These are phyloP conservation scores for Peronospora belbahrii DNA, from an alignment of 352 stramenopile species.

Conservation along the genomic window DNA sequence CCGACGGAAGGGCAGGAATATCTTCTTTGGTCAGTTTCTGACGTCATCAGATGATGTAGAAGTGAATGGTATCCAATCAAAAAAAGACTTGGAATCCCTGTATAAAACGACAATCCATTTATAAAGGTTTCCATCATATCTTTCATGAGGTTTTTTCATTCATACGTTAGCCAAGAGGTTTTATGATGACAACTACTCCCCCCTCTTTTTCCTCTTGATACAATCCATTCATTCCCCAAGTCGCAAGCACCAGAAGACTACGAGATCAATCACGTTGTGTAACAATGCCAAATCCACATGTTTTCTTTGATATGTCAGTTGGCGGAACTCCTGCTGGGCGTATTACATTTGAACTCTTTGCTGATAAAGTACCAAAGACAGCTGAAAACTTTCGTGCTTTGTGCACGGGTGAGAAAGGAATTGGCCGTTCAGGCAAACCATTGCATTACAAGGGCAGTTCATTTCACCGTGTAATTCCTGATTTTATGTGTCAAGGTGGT, in stretches of 20 bases:
- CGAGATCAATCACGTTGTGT: constrained; percentile 1
- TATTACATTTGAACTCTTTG: constrained; percentile 86
- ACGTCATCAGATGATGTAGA: too few relatives aligned
- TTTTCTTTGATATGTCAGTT: constrained; percentile 98
- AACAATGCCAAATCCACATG: constrained; percentile 83
- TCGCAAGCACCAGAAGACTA: constrained; percentile 20
- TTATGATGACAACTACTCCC: constrained; percentile 8
- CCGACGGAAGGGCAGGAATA: constrained; percentile 57
- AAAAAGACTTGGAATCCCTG: constrained; percentile 6
- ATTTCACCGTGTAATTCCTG: constrained; percentile 91
- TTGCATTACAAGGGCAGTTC: constrained; percentile 79
- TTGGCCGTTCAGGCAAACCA: constrained; percentile 66
- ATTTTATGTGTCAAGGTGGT: constrained; percentile 95
- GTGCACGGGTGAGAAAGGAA: constrained; percentile 96
- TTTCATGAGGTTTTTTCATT: constrained; percentile 15
- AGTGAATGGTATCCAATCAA: too few relatives aligned
- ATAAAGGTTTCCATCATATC: constrained; percentile 11
- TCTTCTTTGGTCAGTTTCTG: constrained; percentile 84
- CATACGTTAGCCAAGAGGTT: constrained; percentile 12
- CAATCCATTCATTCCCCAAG: constrained; percentile 25
- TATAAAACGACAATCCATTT: constrained; percentile 9
- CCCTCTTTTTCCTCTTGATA: background rate
- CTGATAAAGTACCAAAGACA: constrained; percentile 88
- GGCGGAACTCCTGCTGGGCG: constrained; percentile 85
- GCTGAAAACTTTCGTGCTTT: constrained; percentile 98